Evolutionary conservation across 495 filamentous ascomycete genomes (phyloP).

Genomic region (Aspergillus conjunctus): DNA sequence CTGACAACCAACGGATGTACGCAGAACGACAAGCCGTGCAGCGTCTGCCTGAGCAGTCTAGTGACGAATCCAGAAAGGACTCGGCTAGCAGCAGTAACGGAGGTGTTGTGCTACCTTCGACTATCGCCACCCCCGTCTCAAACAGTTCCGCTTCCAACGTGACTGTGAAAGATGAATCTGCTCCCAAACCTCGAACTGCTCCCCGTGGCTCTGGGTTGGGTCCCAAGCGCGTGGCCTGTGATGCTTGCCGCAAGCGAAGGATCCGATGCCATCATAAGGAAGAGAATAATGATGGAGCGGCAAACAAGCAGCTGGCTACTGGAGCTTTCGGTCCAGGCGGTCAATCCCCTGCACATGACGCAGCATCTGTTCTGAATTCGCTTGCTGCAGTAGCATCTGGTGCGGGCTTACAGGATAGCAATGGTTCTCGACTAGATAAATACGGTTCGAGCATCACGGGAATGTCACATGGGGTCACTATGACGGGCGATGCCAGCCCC

Average conservation of each 20-base stretch:
- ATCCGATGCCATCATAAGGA: conserved; percentile 59
- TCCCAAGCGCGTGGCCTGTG: conserved; percentile 56
- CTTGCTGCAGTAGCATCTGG: conserved; percentile 48
- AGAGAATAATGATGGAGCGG: conserved; percentile 39
- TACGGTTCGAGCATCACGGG: conserved; percentile 33
- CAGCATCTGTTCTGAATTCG: conserved; percentile 48
- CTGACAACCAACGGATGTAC: conserved; percentile 48
- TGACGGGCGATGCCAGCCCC: conserved; percentile 39
- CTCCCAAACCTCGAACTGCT: conserved; percentile 36
- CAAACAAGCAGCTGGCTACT: conserved; percentile 33
- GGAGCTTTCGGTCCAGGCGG: conserved; percentile 36
- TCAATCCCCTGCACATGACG: conserved; percentile 46
- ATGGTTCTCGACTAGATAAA: conserved; percentile 32
- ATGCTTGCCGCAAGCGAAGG: conserved; percentile 55
- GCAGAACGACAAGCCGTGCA: conserved; percentile 49
- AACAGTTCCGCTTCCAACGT: conserved; percentile 19
- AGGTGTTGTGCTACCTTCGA: conserved; percentile 23
- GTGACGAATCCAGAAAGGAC: conserved; percentile 22
- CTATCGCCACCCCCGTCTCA: conserved; percentile 27
- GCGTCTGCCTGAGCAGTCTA: conserved; percentile 35
- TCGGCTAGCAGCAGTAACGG: conserved; percentile 18
- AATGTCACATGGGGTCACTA: conserved; percentile 32
- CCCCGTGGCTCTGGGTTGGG: conserved; percentile 48
- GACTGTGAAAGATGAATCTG: conserved; percentile 32
- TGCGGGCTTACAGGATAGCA: conserved; percentile 36